Evolutionary conservation across 1,284 basidiomycete species (phyloP), one percentile per base, ranked within the genome.

Genomic region (Grifola frondosa): DNA sequence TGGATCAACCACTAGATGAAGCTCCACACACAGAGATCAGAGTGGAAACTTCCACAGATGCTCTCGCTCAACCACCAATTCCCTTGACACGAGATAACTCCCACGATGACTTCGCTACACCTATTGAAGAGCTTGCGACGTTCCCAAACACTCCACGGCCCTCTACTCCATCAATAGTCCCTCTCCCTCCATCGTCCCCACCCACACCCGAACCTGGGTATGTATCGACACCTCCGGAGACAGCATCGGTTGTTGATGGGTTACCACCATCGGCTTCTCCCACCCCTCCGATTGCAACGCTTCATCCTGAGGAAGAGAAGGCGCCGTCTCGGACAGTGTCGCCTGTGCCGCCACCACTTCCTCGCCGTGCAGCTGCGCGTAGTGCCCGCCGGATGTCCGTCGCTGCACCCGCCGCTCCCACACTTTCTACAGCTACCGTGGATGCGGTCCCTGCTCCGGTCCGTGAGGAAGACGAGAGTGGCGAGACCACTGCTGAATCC

Each of bases 341-440:
- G 3, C 61, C 63, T 20, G 63, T 61, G 0, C 75, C 79, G 13
- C 80, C 81, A 0, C 80, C 81, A 4, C 53, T 83, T 15, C 81
- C 80, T 0, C 65, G 78, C 32, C 63, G 80, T 37, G 79, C 80
- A 0, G 74, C 76, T 16, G 74, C 69, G 8, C 59, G 70, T n/a
- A n/a, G n/a, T 6, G 54, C 46, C 3, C 48, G 64, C 6, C 48
- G 61, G 15, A 47, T 63, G 15, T 57, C 68, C 21, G 50, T 61
- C 17, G 58, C 58, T 5, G 55, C 60, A 25, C 44, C 46, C 29
- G 37, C 46, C 3, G 30, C n/a, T 31, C 19, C 30, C 6, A 17
- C 30, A 15, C 7, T 47, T 42, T 6, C 28, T 42, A 13, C 31
- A 35, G 19, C 30, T 41, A 6, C 30, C 42, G 12, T 44, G 22